phyloP scores from a whole-genome alignment of 176 grass and related monocot genomes.

The Stipa capillata region DNA sequence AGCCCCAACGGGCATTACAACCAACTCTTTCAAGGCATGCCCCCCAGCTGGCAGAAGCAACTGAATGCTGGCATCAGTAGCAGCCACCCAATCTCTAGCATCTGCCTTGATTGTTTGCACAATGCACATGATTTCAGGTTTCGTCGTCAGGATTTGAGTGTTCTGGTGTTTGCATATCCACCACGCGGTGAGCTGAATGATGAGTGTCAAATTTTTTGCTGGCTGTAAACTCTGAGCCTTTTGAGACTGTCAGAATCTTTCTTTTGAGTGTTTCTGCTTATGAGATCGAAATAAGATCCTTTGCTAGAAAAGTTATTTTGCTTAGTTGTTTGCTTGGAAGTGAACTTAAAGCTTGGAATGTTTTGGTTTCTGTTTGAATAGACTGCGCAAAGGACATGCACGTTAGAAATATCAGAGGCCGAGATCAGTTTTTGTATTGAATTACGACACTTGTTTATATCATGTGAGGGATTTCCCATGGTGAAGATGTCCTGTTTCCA shows the following conservation, averaged over 20 bases:
- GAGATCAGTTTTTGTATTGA: background rate
- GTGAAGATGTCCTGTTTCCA: background rate
- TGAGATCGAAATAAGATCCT: background rate
- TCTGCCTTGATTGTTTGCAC: too few relatives aligned
- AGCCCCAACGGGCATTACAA: too few relatives aligned
- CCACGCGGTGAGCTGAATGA: too few relatives aligned
- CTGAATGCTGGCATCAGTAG: too few relatives aligned
- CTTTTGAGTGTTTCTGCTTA: background rate
- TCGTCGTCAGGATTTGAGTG: too few relatives aligned
- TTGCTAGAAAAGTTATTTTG: background rate
- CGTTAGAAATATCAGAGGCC: background rate
- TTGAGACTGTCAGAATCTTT: background rate
- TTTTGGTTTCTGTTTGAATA: background rate
- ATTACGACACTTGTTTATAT: background rate
- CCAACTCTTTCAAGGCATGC: too few relatives aligned
- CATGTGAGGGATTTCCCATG: background rate
- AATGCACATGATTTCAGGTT: too few relatives aligned
- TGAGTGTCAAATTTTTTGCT: too few relatives aligned
- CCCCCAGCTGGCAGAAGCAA: too few relatives aligned
- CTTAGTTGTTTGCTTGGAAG: background rate
- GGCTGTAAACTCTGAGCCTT: background rate
- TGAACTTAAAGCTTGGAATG: background rate
- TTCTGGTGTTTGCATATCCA: too few relatives aligned
- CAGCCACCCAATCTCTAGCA: too few relatives aligned
- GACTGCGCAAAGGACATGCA: background rate